phyloP scores from a whole-genome alignment of 2,329 filamentous ascomycete genomes.

The Amylocarpus encephaloides region DNA sequence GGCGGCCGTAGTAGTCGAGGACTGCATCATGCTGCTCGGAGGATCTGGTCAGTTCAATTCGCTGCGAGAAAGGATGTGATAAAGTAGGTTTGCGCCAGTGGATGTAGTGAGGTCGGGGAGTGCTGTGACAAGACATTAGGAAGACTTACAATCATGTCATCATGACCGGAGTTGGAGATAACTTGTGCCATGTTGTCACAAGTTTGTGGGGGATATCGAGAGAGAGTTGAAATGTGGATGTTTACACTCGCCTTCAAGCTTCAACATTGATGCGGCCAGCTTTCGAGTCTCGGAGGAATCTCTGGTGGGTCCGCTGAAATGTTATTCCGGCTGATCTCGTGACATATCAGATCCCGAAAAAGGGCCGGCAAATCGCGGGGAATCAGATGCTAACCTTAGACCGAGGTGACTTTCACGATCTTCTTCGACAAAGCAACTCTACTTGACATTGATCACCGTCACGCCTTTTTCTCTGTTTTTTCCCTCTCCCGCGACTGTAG shows the following conservation, averaged over 20 bases:
- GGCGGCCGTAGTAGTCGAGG: conserved; percentile 95
- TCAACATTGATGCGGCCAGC: conserved; percentile 7
- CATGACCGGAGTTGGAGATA: conserved; percentile 81
- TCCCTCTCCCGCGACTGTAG: too few relatives aligned
- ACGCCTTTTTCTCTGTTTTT: background rate
- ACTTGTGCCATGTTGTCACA: conserved; percentile 57
- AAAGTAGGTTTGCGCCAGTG: background rate
- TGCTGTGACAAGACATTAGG: background rate
- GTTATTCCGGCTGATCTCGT: background rate
- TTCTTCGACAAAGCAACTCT: background rate
- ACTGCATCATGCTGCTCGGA: conserved; percentile 80
- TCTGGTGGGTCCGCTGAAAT: background rate
- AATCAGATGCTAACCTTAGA: background rate
- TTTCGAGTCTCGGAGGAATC: conserved; percentile 7
- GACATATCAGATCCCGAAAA: background rate
- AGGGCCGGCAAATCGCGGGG: background rate
- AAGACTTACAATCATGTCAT: conserved; percentile 91
- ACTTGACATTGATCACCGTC: background rate
- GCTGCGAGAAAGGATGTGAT: background rate
- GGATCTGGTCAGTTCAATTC: background rate
- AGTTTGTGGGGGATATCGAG: background rate
- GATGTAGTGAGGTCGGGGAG: background rate
- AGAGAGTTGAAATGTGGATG: background rate
- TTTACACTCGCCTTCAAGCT: too few relatives aligned
- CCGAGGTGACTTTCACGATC: background rate